Base-by-base conservation (phyloP, 2,329 filamentous ascomycete genomes). In the Neopestalotiopsis clavispora region DNA sequence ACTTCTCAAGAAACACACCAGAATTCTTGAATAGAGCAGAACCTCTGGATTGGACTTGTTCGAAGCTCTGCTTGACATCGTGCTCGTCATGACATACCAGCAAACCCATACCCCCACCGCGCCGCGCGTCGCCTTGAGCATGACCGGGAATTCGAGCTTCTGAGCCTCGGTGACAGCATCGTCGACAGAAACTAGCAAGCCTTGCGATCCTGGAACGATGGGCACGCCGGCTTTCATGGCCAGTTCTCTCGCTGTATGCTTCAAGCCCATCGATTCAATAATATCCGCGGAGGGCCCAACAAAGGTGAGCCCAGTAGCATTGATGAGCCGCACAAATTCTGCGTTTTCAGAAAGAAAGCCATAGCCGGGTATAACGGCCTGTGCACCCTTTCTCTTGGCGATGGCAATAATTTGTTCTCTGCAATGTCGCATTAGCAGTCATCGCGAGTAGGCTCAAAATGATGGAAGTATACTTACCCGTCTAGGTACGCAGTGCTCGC, bases 31-130 rank as follows among this genome's bases (percentile, higher is more conserved):
- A 92, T 0, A 91, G 80, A 0, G 86, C 84, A 65, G 84, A 79
- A 0, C 86, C 88, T 52, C 89, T 81, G 2, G 85, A 87, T 68
- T 86, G 83, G 1, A 91, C 89, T n/a, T 79, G 84, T 40, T 79
- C 79, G 69, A 89, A 86, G 3, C 86, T 84, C 7, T 82, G 77
- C n/a, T 81, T 79, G 30, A 92, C 82, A 30, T 90, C 85, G 4
- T 81, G 76, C 20, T 84, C 80, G 30, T 80, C 78, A 10, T 81
- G 75, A 69, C 89, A 90, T 2, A 86, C 86, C 38, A 87, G 82
- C 67, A 91, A 80, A 0, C 91, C 91, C 83, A 91, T 91, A 3
- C 90, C 90, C 4, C 90, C 91, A 1, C 90, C 89, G 4, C 87
- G n/a, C n/a, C n/a, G n/a, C n/a, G n/a, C n/a, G 87, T 87, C 0